A percentile compares a stretch with the other conserved stretches of the same genome.
Evolutionary conservation across 495 filamentous ascomycete species (phyloP).

Genomic region (Podospora anserina): DNA sequence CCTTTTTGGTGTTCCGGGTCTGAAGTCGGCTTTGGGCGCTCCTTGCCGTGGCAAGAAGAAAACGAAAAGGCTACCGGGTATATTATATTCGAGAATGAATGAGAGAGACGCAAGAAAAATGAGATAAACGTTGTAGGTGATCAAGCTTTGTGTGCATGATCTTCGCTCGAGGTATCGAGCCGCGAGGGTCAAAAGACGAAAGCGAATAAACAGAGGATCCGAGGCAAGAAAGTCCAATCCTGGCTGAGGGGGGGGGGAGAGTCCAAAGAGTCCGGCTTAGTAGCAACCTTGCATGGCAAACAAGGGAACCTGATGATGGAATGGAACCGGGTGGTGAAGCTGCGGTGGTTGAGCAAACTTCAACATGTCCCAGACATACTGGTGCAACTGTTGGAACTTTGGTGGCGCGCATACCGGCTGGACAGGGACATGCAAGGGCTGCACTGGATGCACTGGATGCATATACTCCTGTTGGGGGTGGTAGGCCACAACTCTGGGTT

Average conservation of each 20-base stretch:
- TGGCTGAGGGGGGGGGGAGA: neutral
- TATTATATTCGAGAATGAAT: neutral
- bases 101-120: neutral
- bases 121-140: slow-evolving; percentile 1
- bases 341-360: slow-evolving; percentile 39
- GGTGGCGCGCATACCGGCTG: slow-evolving; percentile 29
- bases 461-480: slow-evolving; percentile 41
- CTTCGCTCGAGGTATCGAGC: neutral
- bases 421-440: slow-evolving; percentile 30
- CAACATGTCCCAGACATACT: slow-evolving; percentile 45
- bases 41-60: neutral
- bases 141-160: neutral
- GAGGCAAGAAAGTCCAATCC: neutral
- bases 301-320: slow-evolving; percentile 47
- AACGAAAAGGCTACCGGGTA: neutral
- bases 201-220: neutral
- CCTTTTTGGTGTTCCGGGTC: slow-evolving; percentile 1
- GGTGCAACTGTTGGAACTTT: slow-evolving; percentile 39
- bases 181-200: neutral
- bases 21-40: neutral
- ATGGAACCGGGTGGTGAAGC: slow-evolving; percentile 43
- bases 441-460: slow-evolving; percentile 32
- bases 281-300: slow-evolving; percentile 50
- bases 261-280: slow-evolving; percentile 23
- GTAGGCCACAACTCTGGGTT: slow-evolving; percentile 33